Conservation (phyloP, 257 asterid genomes). For the Solanum sparsipilum region DNA sequence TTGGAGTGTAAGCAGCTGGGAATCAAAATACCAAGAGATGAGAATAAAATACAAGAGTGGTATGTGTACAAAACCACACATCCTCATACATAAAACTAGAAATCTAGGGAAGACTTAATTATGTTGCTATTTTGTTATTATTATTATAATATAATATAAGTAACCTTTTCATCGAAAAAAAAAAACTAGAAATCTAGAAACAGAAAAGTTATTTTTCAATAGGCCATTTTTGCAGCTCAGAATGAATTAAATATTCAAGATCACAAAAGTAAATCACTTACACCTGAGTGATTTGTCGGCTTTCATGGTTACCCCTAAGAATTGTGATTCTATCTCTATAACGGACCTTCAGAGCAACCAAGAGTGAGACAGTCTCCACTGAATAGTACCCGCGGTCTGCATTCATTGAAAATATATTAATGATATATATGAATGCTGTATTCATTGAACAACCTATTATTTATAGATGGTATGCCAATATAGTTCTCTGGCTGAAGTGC, state of each 20-base stretch:
- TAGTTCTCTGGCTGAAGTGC: not conserved
- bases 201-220: not conserved
- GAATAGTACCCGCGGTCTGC: conserved; percentile 99
- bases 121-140: too few species aligned
- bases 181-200: not conserved
- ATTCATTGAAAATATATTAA: conserved; percentile 13
- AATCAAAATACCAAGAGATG: not conserved
- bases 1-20: not conserved
- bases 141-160: too few species aligned
- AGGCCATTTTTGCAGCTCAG: not conserved
- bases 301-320: conserved; percentile 96
- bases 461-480: not conserved
- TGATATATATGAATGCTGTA: not conserved
- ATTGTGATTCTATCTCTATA: conserved; percentile 93
- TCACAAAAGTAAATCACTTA: conserved; percentile 25
- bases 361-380: conserved; percentile 89
- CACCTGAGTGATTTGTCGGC: conserved; percentile 99
- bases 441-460: not conserved
- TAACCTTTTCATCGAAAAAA: too few species aligned
- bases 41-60: not conserved
- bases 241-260: not conserved
- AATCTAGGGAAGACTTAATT: too few species aligned
- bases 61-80: not conserved
- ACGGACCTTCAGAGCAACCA: conserved; percentile 95
- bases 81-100: not conserved